Evolutionary conservation across 2,329 filamentous ascomycete genomes (phyloP), one percentile per base, ranked within the genome.

Genomic region (Magnaporthiopsis rhizophila): DNA sequence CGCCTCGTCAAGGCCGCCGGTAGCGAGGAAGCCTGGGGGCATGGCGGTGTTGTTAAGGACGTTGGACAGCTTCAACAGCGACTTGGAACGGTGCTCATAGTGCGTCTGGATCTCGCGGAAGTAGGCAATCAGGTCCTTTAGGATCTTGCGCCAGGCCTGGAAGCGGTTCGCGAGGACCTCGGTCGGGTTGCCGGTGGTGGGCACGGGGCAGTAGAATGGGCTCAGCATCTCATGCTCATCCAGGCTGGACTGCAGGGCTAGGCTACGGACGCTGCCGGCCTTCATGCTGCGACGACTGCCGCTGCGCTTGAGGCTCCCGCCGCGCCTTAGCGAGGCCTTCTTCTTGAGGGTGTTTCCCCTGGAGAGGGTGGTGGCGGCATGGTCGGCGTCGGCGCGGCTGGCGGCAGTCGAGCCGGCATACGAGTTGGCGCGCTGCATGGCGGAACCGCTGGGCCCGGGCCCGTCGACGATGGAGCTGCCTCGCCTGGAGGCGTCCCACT

Each of bases 41-140:
- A 89, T 83, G 9, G 85, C 77, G 32, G 89, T 90, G 72, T 92
- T 96, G 76, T 92, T 92, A 70, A 96, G 86, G 21, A 92, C 85
- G 71, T 93, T 93, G 64, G 90, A 89, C 11, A 96, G 85, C 70
- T 96, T 96, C 65, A 91, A 75, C 5, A 96, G 81, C 9, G 89
- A 86, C 74, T 97, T 98, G 34, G 90, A 85, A 66, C 90, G 88
- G 64, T 89, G 84, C 72, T 99, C 94, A 75, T 97, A 97, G 61
- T 93, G 91, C 62, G 84, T 85, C 73, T 97, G 92, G 60, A 98
- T 87, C 74, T 98, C 95, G 70, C 91, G 88, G 74, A 97, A 98
- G 75, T 97, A 98, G 65, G 90, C 80, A 69, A 98, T 97, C 59
- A 98, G 82, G 69, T 97, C 93, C 75, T 98, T 98, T 63, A 99